Evolutionary conservation across 805 yeast genomes (phyloP).

Genomic region (Starmerella riodocensis): DNA sequence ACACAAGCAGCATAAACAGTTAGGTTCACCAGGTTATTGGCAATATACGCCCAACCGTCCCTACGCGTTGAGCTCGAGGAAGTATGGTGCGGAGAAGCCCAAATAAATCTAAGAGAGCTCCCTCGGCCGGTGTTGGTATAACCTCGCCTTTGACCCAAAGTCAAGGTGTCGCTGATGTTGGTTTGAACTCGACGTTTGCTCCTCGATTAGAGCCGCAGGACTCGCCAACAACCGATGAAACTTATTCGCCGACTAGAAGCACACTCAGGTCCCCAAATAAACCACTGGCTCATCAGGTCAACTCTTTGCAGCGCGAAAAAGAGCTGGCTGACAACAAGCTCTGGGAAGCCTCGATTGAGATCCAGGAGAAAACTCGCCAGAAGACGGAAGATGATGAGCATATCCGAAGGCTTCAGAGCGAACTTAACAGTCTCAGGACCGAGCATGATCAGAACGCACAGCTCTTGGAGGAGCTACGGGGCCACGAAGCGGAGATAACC

Average conservation of each 20-base stretch:
- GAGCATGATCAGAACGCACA: slow-evolving; percentile 21
- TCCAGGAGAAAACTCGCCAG: slow-evolving; percentile 24
- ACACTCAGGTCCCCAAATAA: slow-evolving; percentile 10
- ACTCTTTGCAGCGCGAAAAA: slow-evolving; percentile 8
- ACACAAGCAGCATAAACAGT: not conserved
- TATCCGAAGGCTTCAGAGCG: slow-evolving; percentile 14
- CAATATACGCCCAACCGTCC: no score
- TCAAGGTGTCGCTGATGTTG: no score
- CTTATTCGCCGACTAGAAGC: slow-evolving; percentile 17
- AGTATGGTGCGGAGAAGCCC: slow-evolving; percentile 10
- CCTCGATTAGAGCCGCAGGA: slow-evolving; percentile 1
- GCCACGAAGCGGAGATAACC: slow-evolving; percentile 14
- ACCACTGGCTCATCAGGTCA: slow-evolving; percentile 5
- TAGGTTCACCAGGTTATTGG: no score
- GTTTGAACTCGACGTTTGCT: not conserved
- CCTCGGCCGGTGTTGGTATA: not conserved
- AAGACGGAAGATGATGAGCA: slow-evolving; percentile 19
- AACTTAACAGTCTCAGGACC: slow-evolving; percentile 1
- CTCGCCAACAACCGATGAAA: slow-evolving; percentile 2
- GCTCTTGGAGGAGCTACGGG: slow-evolving; percentile 20
- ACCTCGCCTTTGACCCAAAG: no score
- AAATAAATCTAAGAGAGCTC: not conserved
- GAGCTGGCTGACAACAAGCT: slow-evolving; percentile 27
- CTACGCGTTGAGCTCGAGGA: no score
- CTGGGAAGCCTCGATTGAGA: slow-evolving; percentile 28